These are phyloP conservation scores for Aspergillus uvarum DNA, from an alignment of 2,329 filamentous ascomycete species.

Conservation along the genomic window DNA sequence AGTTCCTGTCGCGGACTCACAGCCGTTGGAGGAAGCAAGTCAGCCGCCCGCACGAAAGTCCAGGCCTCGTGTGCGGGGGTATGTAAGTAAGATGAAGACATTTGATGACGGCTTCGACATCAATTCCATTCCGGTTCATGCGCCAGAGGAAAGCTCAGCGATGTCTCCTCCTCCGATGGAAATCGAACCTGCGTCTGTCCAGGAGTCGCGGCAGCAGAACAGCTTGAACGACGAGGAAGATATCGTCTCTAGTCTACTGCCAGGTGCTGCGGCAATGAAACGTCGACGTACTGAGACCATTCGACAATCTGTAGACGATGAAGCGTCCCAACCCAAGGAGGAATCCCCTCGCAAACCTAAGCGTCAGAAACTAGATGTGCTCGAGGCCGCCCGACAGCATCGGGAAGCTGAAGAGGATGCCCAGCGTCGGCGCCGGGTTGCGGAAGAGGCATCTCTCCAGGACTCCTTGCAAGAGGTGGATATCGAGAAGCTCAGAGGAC, in stretches of 20 bases:
- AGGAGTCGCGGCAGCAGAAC: slow-evolving; percentile 29
- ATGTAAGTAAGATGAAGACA: slow-evolving; percentile 63
- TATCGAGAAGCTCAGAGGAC: slow-evolving; percentile 68
- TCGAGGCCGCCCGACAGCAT: slow-evolving; percentile 60
- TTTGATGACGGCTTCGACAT: slow-evolving; percentile 64
- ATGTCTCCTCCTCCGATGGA: slow-evolving; percentile 20
- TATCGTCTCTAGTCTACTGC: slow-evolving; percentile 70
- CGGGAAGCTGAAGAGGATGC: slow-evolving; percentile 54
- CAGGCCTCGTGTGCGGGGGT: slow-evolving; percentile 31
- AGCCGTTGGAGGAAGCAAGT: slow-evolving; percentile 19
- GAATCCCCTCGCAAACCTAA: slow-evolving; percentile 46
- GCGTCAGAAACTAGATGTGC: slow-evolving; percentile 65
- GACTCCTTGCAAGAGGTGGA: slow-evolving; percentile 63
- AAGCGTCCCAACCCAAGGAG: slow-evolving; percentile 22
- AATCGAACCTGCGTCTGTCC: slow-evolving; percentile 22
- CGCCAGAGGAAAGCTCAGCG: slow-evolving; percentile 24
- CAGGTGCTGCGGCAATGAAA: slow-evolving; percentile 75
- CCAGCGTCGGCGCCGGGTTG: slow-evolving; percentile 54
- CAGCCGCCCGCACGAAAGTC: slow-evolving; percentile 14
- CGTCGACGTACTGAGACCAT: slow-evolving; percentile 67
- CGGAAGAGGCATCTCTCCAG: slow-evolving; percentile 54
- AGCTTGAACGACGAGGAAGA: slow-evolving; percentile 47
- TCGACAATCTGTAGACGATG: slow-evolving; percentile 44
- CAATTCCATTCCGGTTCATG: slow-evolving; percentile 40
- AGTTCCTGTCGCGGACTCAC: slow-evolving; percentile 15